phyloP scores from a whole-genome alignment of 208 protist species.

The Trichomonas gallinae region DNA sequence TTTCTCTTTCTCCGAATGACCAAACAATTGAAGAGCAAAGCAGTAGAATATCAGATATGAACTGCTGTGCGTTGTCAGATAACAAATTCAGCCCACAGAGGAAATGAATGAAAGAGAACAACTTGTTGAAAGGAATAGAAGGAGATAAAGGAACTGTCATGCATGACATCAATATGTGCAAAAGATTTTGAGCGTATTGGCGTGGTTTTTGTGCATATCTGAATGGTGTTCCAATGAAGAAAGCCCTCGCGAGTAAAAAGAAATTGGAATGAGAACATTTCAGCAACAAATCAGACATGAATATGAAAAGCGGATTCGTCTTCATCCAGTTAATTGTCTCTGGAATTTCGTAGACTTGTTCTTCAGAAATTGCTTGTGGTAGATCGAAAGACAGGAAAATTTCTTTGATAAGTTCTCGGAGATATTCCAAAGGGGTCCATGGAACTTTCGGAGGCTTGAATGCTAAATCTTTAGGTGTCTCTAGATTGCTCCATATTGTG shows the following conservation, averaged over 20 bases:
- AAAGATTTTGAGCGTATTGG: not conserved
- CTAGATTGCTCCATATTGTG: not conserved
- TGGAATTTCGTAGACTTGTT: not conserved
- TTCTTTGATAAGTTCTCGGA: not conserved
- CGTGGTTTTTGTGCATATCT: not conserved
- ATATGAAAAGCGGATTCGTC: not conserved
- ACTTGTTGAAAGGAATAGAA: not conserved
- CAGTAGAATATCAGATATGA: not conserved
- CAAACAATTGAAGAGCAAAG: not conserved
- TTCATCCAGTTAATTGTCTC: not conserved
- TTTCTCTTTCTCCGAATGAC: not conserved
- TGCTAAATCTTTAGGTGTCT: not conserved
- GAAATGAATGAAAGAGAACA: not conserved
- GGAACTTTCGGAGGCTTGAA: not conserved
- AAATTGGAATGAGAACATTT: not conserved
- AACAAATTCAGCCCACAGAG: not conserved
- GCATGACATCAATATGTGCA: not conserved
- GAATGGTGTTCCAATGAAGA: not conserved
- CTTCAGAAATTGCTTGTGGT: not conserved
- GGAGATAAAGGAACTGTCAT: not conserved
- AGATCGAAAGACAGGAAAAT: not conserved
- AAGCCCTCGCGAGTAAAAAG: not conserved
- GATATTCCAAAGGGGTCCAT: not conserved
- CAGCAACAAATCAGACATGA: not conserved
- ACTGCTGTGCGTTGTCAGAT: not conserved